These are phyloP conservation scores for Exophiala bonariae DNA, from an alignment of 2,329 filamentous ascomycete species.

Conservation along the genomic window DNA sequence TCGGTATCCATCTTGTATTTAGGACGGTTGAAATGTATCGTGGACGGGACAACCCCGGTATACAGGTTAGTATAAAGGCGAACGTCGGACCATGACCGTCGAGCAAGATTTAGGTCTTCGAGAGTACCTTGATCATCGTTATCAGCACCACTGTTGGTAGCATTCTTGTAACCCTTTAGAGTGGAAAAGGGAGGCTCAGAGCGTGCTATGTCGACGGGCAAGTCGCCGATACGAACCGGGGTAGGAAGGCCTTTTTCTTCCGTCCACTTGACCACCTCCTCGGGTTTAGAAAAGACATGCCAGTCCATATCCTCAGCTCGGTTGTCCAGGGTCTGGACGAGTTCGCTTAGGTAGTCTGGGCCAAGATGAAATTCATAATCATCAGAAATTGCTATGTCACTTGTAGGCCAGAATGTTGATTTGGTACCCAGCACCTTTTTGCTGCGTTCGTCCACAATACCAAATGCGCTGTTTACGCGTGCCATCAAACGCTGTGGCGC, in stretches of 20 bases:
- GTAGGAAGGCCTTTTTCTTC: not conserved
- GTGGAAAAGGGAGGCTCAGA: not conserved
- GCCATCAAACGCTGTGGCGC: slow-evolving; percentile 41
- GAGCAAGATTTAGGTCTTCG: not conserved
- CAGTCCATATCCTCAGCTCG: slow-evolving; percentile 42
- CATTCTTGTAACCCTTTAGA: not conserved
- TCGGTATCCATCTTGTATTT: slow-evolving; percentile 17
- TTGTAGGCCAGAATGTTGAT: not conserved
- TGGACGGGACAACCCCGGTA: slow-evolving; percentile 15
- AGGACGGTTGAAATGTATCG: slow-evolving; percentile 12
- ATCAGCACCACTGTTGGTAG: not conserved
- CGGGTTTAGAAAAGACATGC: slow-evolving; percentile 32
- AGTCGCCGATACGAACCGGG: not conserved
- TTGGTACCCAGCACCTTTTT: slow-evolving; percentile 31
- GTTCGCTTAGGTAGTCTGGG: slow-evolving; percentile 51
- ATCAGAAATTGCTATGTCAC: slow-evolving; percentile 36
- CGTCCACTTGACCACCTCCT: not conserved
- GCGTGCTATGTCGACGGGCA: not conserved
- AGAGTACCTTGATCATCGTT: not conserved
- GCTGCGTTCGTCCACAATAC: slow-evolving; percentile 37
- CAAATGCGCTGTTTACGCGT: slow-evolving; percentile 35
- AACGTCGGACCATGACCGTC: slow-evolving; percentile 10
- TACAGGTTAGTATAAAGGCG: slow-evolving; percentile 17
- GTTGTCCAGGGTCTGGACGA: slow-evolving; percentile 49
- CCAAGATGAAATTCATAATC: slow-evolving; percentile 54